These are phyloP conservation scores for Trichoderma atrobrunneum DNA, from an alignment of 2,329 filamentous ascomycete genomes.

Conservation along the genomic window DNA sequence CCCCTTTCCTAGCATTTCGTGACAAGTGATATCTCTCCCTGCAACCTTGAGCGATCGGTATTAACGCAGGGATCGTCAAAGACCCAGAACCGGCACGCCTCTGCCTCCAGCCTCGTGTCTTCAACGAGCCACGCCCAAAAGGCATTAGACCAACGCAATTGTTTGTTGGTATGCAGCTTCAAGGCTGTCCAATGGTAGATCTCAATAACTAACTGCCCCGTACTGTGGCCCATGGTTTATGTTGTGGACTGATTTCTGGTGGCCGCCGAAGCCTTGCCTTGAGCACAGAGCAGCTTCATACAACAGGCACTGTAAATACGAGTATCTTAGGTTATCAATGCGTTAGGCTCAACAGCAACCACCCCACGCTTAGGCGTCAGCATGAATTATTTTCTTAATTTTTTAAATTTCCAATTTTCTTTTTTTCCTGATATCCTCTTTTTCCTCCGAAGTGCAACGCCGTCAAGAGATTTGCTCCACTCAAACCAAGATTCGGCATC, in stretches of 20 bases:
- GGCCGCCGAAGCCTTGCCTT: not conserved
- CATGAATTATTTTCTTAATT: not conserved
- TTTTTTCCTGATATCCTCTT: not conserved
- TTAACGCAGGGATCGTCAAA: not conserved
- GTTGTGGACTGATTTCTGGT: not conserved
- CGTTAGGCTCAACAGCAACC: not conserved
- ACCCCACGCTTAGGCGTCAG: not conserved
- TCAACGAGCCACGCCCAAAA: not conserved
- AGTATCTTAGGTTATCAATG: not conserved
- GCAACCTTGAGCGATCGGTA: not conserved
- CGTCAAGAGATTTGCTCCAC: not conserved
- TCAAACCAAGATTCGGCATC: not conserved
- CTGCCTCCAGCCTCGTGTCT: not conserved
- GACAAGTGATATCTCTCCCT: conserved; percentile 2
- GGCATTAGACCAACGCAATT: not conserved
- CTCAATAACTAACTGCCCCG: not conserved
- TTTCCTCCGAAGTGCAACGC: not conserved
- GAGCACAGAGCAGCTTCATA: not conserved
- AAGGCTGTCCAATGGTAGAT: not conserved
- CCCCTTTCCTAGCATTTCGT: not conserved
- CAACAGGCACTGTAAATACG: not conserved
- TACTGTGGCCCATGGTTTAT: not conserved
- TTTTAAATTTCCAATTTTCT: not conserved
- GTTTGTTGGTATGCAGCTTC: not conserved
- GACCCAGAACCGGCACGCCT: not conserved